A percentile compares a stretch with the other conserved stretches of the same genome.
Evolutionary conservation across 2,329 filamentous ascomycete genomes (phyloP).

Genomic region (Aureobasidium sp.): DNA sequence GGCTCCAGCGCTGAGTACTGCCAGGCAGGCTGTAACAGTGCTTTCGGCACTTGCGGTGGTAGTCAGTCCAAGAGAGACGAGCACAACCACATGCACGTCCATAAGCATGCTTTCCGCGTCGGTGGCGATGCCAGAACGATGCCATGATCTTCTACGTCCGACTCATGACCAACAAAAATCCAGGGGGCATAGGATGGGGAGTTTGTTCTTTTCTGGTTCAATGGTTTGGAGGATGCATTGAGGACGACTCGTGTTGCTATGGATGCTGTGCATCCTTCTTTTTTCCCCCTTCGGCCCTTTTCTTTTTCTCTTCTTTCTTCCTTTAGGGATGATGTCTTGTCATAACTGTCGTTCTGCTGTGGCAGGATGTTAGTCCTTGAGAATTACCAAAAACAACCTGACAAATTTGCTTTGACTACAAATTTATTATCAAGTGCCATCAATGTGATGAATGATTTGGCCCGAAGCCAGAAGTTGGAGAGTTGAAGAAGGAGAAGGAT

Average conservation of each 20-base stretch:
- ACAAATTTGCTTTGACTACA: not conserved
- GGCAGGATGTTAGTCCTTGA: not conserved
- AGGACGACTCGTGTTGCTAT: not conserved
- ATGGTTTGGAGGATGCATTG: not conserved
- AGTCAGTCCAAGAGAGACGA: not conserved
- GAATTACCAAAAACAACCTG: not conserved
- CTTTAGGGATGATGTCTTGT: conserved; percentile 2
- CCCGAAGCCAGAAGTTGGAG: too few species aligned
- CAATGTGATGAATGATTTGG: not conserved
- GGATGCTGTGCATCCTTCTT: not conserved
- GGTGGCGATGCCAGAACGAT: not conserved
- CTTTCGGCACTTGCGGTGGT: conserved; percentile 4
- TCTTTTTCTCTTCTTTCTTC: not conserved
- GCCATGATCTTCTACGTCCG: not conserved
- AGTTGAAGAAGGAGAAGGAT: not conserved
- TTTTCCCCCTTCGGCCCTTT: not conserved
- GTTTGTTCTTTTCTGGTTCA: not conserved
- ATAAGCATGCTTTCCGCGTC: not conserved
- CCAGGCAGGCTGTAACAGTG: not conserved
- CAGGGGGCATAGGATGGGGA: not conserved
- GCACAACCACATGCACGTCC: not conserved
- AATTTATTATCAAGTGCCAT: not conserved
- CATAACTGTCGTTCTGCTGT: not conserved
- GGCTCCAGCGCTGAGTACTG: conserved; percentile 9
- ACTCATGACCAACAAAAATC: not conserved